phyloP scores from a whole-genome alignment of 495 filamentous ascomycete species.

The Tetracladium marchalianum region DNA sequence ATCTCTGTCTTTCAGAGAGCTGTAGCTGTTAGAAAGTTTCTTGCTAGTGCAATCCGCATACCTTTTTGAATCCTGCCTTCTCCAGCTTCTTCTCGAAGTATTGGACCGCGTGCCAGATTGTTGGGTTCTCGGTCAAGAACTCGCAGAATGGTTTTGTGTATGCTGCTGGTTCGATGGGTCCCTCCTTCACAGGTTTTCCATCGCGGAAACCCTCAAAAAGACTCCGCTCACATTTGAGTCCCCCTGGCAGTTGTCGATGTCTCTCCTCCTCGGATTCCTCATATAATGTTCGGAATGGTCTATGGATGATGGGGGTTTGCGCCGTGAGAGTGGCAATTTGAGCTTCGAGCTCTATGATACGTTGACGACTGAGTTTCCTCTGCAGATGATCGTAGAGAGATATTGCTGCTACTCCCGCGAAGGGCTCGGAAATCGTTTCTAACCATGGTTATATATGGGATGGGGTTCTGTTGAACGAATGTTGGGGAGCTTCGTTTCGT shows the following conservation, averaged over 20 bases:
- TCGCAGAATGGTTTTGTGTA: constrained; percentile 80
- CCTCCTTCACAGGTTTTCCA: not conserved
- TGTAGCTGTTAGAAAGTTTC: constrained; percentile 16
- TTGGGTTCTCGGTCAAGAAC: constrained; percentile 84
- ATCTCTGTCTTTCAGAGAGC: constrained; percentile 69
- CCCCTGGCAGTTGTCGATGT: not conserved
- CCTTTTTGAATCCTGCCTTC: constrained; percentile 59
- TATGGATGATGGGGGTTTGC: not conserved
- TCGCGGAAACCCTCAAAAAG: constrained; percentile 13
- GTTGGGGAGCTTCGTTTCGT: not conserved
- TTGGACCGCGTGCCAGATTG: constrained; percentile 79
- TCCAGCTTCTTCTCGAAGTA: constrained; percentile 64
- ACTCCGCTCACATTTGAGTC: not conserved
- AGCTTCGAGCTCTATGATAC: constrained; percentile 1
- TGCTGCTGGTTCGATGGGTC: constrained; percentile 33
- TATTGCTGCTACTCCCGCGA: constrained; percentile 3
- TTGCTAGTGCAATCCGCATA: constrained; percentile 16
- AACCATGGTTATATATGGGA: constrained; percentile 24
- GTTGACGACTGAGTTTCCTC: constrained; percentile 1
- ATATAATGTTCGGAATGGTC: not conserved
- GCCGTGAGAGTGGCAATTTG: not conserved
- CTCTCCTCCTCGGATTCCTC: not conserved
- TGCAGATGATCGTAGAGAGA: constrained; percentile 5
- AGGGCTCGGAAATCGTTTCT: constrained; percentile 11
- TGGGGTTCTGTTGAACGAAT: constrained; percentile 33